Base-by-base conservation (phyloP, 441 rosid species). In the Biscutella auriculata region DNA sequence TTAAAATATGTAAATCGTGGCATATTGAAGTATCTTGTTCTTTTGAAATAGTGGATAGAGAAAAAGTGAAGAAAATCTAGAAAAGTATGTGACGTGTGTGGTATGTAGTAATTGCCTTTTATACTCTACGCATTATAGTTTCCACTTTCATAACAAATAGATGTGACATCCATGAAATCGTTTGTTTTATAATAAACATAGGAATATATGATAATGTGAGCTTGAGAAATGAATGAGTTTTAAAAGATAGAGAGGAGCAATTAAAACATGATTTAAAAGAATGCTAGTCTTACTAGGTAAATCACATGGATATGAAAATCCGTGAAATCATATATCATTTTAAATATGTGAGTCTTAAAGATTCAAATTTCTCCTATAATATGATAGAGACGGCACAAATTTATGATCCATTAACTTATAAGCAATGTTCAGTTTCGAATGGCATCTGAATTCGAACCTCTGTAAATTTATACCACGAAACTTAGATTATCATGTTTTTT, bases 91-190 rank as follows among this genome's bases (percentile, higher is more conserved):
- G 54, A 35, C 61, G 70, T 53, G 45, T 44, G 16, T 17, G 12
- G 56, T 45, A 53, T 67, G 7, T 53, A 53, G 61, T 32, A 60
- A 44, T n/a, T 54, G 50, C 65, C 66, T 67, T 46, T 53, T 13
- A 35, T 63, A 43, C 65, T 43, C 29, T 13, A 51, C 53, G 56
- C 14, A 13, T 50, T 8, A 7, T 13, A 36, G 1, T 46, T 49
- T 19, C 15, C 26, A 45, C 26, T 65, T 50, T 42, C 17, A 32
- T 26, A 41, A 33, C 33, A 41, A 50, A 30, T 16, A 35, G 15
- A 56, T 26, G 43, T 58, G 30, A 26, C 58, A 56, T n/a, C n/a
- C n/a, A n/a, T n/a, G n/a, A n/a, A n/a, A n/a, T n/a, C n/a, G n/a
- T n/a, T n/a, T n/a, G n/a, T n/a, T n/a, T n/a, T n/a, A n/a, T n/a